These are phyloP conservation scores for Echinochloa phyllopogon DNA, from an alignment of 176 grass and related monocot genomes.

Conservation along the genomic window DNA sequence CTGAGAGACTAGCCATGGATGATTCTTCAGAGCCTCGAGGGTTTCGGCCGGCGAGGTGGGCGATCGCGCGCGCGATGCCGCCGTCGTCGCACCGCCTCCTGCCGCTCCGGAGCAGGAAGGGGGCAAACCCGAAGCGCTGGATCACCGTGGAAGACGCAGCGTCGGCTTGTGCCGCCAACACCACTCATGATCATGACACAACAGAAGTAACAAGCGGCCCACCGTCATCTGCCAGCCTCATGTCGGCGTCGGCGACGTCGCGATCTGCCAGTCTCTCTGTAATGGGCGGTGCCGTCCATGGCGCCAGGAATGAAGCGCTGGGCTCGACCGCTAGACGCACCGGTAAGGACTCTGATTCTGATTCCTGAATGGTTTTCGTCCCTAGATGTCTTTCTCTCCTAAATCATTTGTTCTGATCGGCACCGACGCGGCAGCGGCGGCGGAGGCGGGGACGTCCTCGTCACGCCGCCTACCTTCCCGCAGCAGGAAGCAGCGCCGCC, in stretches of 20 bases:
- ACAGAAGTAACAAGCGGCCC: background rate
- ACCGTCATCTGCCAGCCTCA: background rate
- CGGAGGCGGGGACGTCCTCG: background rate
- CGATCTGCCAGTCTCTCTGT: background rate
- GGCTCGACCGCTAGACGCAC: background rate
- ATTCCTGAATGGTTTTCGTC: background rate
- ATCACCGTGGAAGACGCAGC: background rate
- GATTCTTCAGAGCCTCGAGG: constrained; percentile 11
- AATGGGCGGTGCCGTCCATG: background rate
- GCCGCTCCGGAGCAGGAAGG: constrained; percentile 13
- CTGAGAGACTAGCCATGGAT: background rate
- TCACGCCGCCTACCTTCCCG: background rate
- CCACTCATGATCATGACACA: background rate
- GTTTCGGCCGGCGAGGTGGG: background rate
- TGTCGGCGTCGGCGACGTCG: background rate
- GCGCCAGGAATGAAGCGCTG: background rate
- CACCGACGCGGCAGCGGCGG: background rate
- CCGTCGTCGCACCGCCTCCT: background rate
- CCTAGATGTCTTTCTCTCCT: background rate
- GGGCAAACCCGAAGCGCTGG: background rate
- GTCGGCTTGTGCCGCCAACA: background rate
- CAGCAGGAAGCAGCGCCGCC: constrained; percentile 39
- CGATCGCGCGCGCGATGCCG: background rate
- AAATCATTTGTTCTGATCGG: background rate
- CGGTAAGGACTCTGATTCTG: background rate